Base-by-base conservation (phyloP, 192 early-diverging fungal species). In the Funneliformis mosseae region DNA sequence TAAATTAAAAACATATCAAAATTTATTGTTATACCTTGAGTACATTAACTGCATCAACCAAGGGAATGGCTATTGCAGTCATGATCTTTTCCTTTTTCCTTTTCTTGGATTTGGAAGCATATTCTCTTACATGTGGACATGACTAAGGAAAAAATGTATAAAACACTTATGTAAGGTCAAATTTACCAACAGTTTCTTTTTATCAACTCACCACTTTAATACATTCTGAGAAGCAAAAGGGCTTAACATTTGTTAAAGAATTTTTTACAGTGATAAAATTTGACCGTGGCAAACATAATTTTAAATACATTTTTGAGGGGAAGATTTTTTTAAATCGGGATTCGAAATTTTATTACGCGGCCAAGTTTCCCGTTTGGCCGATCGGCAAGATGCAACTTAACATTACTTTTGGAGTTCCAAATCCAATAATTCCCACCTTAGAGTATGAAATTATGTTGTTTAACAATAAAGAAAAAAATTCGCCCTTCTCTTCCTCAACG, bases 1-100 rank as follows among this genome's bases (percentile, higher is more conserved):
- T 45, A 45, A 21, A 18, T 79, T 33, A 33, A 33, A 68, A 16
- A 48, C 11, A 0, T 14, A 18, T 27, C 18, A 38, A 48, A n/a
- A 12, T 55, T 6, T 21, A 9, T 25, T 55, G 4, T 14, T 66
- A 63, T 85, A 85, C 84, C 82, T 85, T 85, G 25, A 85, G 63
- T 42, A 85, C 79, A 62, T 80, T 33, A 42, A 85, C 77, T 2
- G 84, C 82, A 38, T 85, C 84, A 18, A 74, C 69, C 25, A 85
- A 85, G 50, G 84, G 83, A 81, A 85, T 80, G 43, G 82, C 80
- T 39, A 78, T 81, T 74, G 82, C 79, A 2, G 83, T 43, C 41
- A 77, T 67, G 5, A 33, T 68, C 39, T 74, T 33, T 46, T 76
- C 80, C 76, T 81, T 83, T 74, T 83, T 83, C 38, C 46, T 75